Base-by-base conservation (phyloP, 176 grass and related monocot species). In the Echinochloa phyllopogon region DNA sequence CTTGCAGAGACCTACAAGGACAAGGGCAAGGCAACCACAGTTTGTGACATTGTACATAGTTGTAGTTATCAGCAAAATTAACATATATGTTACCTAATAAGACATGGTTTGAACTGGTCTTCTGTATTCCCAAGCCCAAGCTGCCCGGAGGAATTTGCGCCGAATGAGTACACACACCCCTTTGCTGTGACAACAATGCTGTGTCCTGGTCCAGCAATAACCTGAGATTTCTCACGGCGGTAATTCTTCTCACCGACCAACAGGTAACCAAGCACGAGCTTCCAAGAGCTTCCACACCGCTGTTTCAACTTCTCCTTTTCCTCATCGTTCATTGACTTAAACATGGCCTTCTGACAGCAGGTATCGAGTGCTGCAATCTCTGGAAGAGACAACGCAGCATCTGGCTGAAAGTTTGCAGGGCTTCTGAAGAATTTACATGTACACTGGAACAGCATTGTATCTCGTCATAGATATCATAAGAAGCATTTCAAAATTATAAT, bases 191-290 rank as follows among this genome's bases (percentile, higher is more conserved):
- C 82, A 10, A 62, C 82, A 48, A 94, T 77, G 87, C 85, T 94
- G 51, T 92, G 69, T 52, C 85, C 87, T 45, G 87, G 55, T 20
- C 90, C 93, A 10, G 93, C 85, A 45, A 80, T 37, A 23, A 91
- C 90, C 69, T 92, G 90, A 61, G 87, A 69, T 48, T 85, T 91
- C 74, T 75, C 92, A n/a, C 81, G 62, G 11, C 78, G 84, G 69
- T 84, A 94, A 74, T 91, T 90, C 71, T 69, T 82, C 78, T 94
- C 93, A 2, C 93, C 90, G n/a, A 89, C 85, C 65, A 92, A 49
- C 78, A 90, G 75, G 79, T 92, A 94, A 14, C 15, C 59, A 68
- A 94, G 85, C 33, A 94, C 93, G 47, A 88, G 77, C 87, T 94
- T 94, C 93, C 93, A 94, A 24, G 85, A 92, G 16, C 90, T 85